phyloP scores from a whole-genome alignment of 371 early-diverging fungal species.

The Mucor velutinosus region DNA sequence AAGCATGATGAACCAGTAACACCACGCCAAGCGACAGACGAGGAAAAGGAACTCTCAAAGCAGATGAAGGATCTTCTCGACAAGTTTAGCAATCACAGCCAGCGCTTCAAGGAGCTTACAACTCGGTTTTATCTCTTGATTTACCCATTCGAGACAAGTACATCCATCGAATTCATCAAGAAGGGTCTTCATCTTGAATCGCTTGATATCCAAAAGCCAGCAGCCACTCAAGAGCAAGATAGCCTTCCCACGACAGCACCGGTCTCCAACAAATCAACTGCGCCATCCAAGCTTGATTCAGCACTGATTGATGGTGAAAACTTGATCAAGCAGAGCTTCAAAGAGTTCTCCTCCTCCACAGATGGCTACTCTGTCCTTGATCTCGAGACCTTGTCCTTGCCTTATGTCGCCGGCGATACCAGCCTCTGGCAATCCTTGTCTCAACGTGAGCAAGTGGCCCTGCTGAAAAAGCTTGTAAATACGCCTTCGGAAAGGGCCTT shows the following conservation, averaged over 20 bases:
- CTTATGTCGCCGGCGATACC: not conserved
- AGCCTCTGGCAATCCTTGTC: not conserved
- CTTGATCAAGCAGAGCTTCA: constrained; percentile 9
- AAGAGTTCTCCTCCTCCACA: not conserved
- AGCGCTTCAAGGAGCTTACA: constrained; percentile 14
- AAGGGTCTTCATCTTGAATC: constrained; percentile 17
- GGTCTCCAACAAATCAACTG: not conserved
- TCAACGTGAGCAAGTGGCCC: not conserved
- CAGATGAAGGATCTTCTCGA: constrained; percentile 18
- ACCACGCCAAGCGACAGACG: constrained; percentile 20
- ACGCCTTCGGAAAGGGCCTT: constrained; percentile 13
- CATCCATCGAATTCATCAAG: constrained; percentile 28
- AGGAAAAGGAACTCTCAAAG: constrained; percentile 24
- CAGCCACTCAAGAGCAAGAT: constrained; percentile 1
- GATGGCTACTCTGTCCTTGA: not conserved
- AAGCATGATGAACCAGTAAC: constrained; percentile 10
- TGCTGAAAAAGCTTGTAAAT: constrained; percentile 3
- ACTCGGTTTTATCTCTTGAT: constrained; percentile 40
- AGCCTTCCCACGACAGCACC: not conserved
- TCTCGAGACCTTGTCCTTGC: constrained; percentile 15
- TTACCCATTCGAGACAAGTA: constrained; percentile 29
- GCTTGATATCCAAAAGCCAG: not conserved
- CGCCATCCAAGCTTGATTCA: constrained; percentile 12
- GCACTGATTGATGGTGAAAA: constrained; percentile 8
- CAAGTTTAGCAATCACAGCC: not conserved